phyloP scores from a whole-genome alignment of 2,329 filamentous ascomycete species.

The Tolypocladium inflatum region DNA sequence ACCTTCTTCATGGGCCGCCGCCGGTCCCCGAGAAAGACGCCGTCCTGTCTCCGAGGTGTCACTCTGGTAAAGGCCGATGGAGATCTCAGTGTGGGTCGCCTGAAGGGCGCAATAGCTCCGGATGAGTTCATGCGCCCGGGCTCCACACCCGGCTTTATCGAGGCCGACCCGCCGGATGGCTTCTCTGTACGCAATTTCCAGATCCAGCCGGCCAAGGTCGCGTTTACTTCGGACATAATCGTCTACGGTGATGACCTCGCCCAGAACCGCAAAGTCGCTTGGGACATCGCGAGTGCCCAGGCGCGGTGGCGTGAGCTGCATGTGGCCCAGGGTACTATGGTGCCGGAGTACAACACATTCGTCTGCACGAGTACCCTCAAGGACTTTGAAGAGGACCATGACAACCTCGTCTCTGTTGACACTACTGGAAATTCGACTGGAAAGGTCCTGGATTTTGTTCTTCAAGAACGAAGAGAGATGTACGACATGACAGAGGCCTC shows the following conservation, averaged over 20 bases:
- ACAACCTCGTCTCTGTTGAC: conserved; percentile 67
- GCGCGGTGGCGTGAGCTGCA: conserved; percentile 61
- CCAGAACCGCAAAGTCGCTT: conserved; percentile 53
- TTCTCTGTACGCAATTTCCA: conserved; percentile 97
- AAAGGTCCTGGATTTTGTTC: conserved; percentile 77
- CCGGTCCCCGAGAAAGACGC: conserved; percentile 59
- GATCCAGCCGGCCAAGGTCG: conserved; percentile 84
- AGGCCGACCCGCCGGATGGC: conserved; percentile 77
- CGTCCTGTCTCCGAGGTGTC: conserved; percentile 65
- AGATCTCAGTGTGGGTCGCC: conserved; percentile 59
- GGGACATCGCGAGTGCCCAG: conserved; percentile 68
- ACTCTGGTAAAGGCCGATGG: conserved; percentile 85
- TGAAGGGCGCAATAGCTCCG: conserved; percentile 81
- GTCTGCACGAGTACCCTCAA: conserved; percentile 55
- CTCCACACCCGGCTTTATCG: conserved; percentile 55
- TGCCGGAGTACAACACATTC: conserved; percentile 78
- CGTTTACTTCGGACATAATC: conserved; percentile 82
- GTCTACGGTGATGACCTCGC: conserved; percentile 72
- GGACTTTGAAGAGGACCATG: conserved; percentile 61
- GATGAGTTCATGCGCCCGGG: conserved; percentile 62
- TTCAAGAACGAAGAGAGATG: conserved; percentile 87
- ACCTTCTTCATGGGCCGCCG: conserved; percentile 79
- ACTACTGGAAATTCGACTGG: conserved; percentile 63
- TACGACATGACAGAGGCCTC: conserved; percentile 83
- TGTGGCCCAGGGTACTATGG: conserved; percentile 40